Percentiles rank a stretch among this genome's conserved stretches.
Evolutionary conservation across 2,329 filamentous ascomycete species (phyloP).

Genomic region (Cladophialophora immunda): DNA sequence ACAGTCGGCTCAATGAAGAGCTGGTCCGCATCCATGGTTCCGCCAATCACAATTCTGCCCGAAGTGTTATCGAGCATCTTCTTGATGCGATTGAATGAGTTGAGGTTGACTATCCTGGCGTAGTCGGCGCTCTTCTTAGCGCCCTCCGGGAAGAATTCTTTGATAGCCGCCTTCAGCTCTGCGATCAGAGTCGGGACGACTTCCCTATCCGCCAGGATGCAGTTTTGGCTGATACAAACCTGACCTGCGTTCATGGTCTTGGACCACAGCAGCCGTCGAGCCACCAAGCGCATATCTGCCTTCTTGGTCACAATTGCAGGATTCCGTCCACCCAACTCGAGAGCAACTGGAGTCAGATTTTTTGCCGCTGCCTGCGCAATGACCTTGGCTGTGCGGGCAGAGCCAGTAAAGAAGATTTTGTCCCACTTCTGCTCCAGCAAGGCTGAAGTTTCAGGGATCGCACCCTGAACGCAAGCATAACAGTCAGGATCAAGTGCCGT

Average conservation of each 20-base stretch:
- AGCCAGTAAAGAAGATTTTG: conserved; percentile 97
- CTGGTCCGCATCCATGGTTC: conserved; percentile 78
- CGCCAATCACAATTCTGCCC: conserved; percentile 88
- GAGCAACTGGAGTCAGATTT: conserved; percentile 83
- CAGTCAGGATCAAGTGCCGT: conserved; percentile 77
- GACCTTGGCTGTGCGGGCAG: conserved; percentile 79
- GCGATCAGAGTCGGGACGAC: conserved; percentile 76
- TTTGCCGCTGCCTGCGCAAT: conserved; percentile 89
- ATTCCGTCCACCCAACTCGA: conserved; percentile 92
- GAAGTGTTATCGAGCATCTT: conserved; percentile 84
- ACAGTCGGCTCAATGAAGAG: conserved; percentile 91
- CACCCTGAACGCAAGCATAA: conserved; percentile 83
- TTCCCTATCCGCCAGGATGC: conserved; percentile 81
- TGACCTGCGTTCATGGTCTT: conserved; percentile 90
- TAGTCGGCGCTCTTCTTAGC: conserved; percentile 80
- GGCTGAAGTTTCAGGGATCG: conserved; percentile 78
- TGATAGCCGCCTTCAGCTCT: conserved; percentile 74
- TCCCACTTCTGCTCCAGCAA: conserved; percentile 92
- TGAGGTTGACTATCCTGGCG: conserved; percentile 79
- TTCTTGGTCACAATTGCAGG: conserved; percentile 90
- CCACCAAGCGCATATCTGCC: conserved; percentile 80
- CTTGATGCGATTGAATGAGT: conserved; percentile 84
- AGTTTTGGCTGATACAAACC: conserved; percentile 92
- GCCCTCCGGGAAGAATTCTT: conserved; percentile 85
- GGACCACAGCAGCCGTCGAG: conserved; percentile 84